Percentiles rank a stretch among this genome's conserved stretches.
These are phyloP conservation scores for Hygrophorus pudorinus DNA, from an alignment of 768 basidiomycete species.

Conservation along the genomic window DNA sequence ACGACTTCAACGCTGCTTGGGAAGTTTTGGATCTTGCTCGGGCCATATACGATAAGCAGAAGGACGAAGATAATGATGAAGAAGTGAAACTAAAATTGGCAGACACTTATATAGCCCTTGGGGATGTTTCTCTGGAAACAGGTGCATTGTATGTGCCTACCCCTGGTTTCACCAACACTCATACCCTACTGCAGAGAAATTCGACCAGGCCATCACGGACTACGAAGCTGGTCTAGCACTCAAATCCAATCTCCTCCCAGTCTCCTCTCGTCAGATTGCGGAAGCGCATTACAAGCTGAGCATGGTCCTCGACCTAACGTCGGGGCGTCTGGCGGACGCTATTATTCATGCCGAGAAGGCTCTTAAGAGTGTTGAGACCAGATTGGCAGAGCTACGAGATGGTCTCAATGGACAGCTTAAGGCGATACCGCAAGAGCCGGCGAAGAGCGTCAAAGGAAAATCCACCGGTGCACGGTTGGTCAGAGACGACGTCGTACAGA, in stretches of 20 bases:
- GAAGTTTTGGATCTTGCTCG: conserved; percentile 93
- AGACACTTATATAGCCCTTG: conserved; percentile 82
- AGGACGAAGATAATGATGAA: conserved; percentile 41
- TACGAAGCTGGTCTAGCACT: conserved; percentile 70
- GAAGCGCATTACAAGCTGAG: conserved; percentile 93
- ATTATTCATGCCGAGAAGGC: conserved; percentile 76
- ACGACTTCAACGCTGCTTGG: conserved; percentile 98
- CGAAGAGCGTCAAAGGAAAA: conserved; percentile 58
- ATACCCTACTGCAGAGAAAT: conserved; percentile 64
- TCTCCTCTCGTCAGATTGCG: conserved; percentile 88
- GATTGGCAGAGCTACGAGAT: conserved; percentile 51
- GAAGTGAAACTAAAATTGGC: conserved; percentile 73
- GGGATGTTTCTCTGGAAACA: conserved; percentile 95
- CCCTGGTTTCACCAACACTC: not conserved
- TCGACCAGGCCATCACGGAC: conserved; percentile 87
- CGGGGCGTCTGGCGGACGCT: conserved; percentile 74
- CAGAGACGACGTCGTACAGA: conserved; percentile 44
- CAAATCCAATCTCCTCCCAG: conserved; percentile 64
- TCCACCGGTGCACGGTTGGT: conserved; percentile 33
- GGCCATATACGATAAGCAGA: conserved; percentile 68
- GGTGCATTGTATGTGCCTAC: conserved; percentile 39
- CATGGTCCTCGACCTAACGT: conserved; percentile 85
- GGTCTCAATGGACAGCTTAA: conserved; percentile 31
- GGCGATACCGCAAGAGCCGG: conserved; percentile 18
- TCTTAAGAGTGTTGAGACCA: conserved; percentile 62